phyloP scores from a whole-genome alignment of 805 yeast genomes.

The Yarrowia bubula region DNA sequence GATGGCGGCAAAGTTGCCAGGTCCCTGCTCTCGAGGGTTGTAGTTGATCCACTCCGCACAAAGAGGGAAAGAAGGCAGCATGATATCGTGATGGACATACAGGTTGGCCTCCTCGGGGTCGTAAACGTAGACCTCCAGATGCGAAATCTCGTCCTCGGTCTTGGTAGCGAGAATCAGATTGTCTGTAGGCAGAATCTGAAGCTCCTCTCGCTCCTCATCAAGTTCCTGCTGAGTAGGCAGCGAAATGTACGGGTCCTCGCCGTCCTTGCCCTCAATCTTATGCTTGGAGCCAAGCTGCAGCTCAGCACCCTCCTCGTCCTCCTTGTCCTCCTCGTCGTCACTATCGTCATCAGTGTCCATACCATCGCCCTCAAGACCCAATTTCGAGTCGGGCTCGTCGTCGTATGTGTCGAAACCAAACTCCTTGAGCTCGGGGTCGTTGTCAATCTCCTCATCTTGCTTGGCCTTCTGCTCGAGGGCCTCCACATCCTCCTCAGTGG shows the following conservation, averaged over 20 bases:
- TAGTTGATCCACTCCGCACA: constrained; percentile 94
- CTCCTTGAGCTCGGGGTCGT: constrained; percentile 58
- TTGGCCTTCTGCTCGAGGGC: constrained; percentile 28
- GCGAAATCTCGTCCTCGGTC: constrained; percentile 93
- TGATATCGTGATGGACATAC: constrained; percentile 93
- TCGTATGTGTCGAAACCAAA: constrained; percentile 85
- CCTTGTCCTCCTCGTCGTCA: constrained; percentile 55
- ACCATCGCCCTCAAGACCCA: constrained; percentile 57
- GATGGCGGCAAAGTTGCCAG: constrained; percentile 91
- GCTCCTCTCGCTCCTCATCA: constrained; percentile 76
- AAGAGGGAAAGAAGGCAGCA: constrained; percentile 95
- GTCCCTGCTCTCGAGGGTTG: constrained; percentile 46
- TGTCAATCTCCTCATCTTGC: constrained; percentile 28
- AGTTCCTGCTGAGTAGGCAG: constrained; percentile 60
- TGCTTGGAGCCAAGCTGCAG: constrained; percentile 44
- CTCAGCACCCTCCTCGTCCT: constrained; percentile 45
- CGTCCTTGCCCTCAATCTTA: constrained; percentile 44
- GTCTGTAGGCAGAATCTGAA: constrained; percentile 85
- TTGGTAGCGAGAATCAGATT: constrained; percentile 86
- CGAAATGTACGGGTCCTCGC: constrained; percentile 58
- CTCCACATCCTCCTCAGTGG: constrained; percentile 37
- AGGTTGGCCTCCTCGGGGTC: constrained; percentile 69
- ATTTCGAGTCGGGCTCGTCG: constrained; percentile 52
- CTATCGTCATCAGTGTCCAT: constrained; percentile 55
- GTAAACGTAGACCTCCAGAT: constrained; percentile 87